Evolutionary conservation across 345 rosid species (phyloP).

Genomic region (Eucalyptus leucophloia): DNA sequence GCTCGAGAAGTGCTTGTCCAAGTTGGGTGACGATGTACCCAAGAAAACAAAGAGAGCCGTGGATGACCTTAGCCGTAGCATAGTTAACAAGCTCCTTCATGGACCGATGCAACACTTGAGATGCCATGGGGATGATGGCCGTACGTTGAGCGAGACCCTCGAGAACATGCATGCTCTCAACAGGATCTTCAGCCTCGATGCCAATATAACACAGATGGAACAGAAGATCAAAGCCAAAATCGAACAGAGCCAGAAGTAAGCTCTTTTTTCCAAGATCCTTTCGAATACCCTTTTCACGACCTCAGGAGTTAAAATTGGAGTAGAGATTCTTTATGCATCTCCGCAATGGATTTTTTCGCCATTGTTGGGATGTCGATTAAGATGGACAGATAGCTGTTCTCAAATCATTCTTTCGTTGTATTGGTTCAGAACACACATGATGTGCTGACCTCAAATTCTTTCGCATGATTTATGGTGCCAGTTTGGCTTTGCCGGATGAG

Average conservation of each 20-base stretch:
- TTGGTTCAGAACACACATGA: not conserved
- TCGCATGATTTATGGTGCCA: not conserved
- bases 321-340: not conserved
- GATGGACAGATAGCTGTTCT: not conserved
- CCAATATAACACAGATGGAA: conserved; percentile 60
- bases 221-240: conserved; percentile 77
- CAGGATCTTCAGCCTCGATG: conserved; percentile 85
- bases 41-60: conserved; percentile 79
- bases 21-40: conserved; percentile 86
- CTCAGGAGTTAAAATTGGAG: conserved; percentile 7
- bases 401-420: not conserved
- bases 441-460: not conserved
- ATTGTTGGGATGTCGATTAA: not conserved
- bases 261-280: not conserved
- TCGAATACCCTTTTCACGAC: not conserved
- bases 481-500: not conserved
- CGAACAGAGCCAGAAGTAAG: conserved; percentile 40
- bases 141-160: conserved; percentile 71
- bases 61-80: conserved; percentile 87
- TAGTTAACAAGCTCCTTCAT: conserved; percentile 88
- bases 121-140: conserved; percentile 76
- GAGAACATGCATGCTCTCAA: conserved; percentile 98
- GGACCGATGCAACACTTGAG: conserved; percentile 99
- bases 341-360: not conserved
- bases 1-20: conserved; percentile 83